Percentiles rank a stretch among this genome's conserved stretches.
Evolutionary conservation across 306 rosid genomes (phyloP).

Genomic region (Pyrus betulifolia): DNA sequence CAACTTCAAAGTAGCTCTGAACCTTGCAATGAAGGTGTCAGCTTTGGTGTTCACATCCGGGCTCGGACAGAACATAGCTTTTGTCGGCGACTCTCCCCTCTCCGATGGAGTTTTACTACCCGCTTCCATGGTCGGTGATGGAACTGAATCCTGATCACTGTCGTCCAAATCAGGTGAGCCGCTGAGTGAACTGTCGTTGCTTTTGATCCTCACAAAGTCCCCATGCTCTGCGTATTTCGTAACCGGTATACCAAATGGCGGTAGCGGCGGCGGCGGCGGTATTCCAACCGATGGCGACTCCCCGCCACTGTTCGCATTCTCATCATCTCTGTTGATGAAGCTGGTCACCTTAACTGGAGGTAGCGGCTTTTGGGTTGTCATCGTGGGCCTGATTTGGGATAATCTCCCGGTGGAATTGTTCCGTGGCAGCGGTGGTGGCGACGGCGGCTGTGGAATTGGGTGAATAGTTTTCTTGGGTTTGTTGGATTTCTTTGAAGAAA

Average conservation of each 20-base stretch:
- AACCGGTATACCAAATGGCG: constrained; percentile 50
- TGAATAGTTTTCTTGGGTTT: constrained; percentile 30
- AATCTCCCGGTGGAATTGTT: background rate
- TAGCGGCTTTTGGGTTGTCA: constrained; percentile 14
- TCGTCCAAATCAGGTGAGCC: constrained; percentile 52
- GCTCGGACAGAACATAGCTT: constrained; percentile 44
- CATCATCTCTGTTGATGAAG: constrained; percentile 15
- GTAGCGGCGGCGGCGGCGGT: constrained; percentile 62
- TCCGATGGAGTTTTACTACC: background rate
- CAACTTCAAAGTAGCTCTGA: constrained; percentile 62
- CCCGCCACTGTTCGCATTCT: constrained; percentile 25
- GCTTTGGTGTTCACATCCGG: constrained; percentile 84
- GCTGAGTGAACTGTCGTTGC: constrained; percentile 52
- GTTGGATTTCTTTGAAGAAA: constrained; percentile 44
- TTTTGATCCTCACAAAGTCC: constrained; percentile 60
- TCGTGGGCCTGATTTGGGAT: constrained; percentile 21
- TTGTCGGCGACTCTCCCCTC: constrained; percentile 24
- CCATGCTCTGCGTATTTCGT: constrained; percentile 53
- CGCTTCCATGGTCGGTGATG: constrained; percentile 18
- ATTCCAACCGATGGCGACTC: constrained; percentile 50
- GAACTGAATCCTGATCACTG: constrained; percentile 26
- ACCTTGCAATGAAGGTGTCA: constrained; percentile 57
- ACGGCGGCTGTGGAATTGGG: constrained; percentile 9
- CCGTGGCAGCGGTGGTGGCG: background rate
- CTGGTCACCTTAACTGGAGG: constrained; percentile 20